Base-by-base conservation (phyloP, 2,329 filamentous ascomycete species). In the Hirsutella thompsonii region DNA sequence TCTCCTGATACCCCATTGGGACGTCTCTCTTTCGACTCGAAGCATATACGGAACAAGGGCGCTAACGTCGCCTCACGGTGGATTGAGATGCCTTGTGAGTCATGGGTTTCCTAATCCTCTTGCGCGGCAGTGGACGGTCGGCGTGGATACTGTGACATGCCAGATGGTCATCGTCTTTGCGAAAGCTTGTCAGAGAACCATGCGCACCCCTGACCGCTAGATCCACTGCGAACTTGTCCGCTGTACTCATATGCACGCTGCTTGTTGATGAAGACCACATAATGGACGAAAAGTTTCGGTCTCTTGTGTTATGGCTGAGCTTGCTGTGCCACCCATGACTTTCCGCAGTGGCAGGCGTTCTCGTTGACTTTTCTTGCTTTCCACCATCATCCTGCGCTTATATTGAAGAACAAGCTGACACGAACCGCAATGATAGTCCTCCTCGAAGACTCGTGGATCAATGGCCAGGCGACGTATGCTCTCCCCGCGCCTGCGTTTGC, bases 21-120 rank as follows among this genome's bases (percentile, higher is more conserved):
- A 8, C 30, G 30, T 33, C 30, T 11, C n/a, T 33, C 8, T 33
- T n/a, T 16, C n/a, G 6, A n/a, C 18, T 18, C 32, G 32, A 34
- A 18, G 14, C 32, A 34, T n/a, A 18, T 5, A 18, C 16, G 32
- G 32, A 34, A 42, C 39, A 46, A 46, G 39, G 53, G 49, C 46
- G 47, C 47, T 42, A 20, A 42, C 42, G 44, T 47, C 49, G 51
- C 47, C 48, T 44, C 43, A 45, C 50, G 45, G 44, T 39, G 52
- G 47, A 49, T 51, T 57, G 52, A 59, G 52, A 62, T 61, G 59
- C 59, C 59, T 47, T 61, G 59, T 62, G 52, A 61, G 59, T 61
- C n/a, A 34, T 34, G 23, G 11, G 44, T 40, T 38, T 41, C 36
- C 39, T 38, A 34, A 38, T 45, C 36, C 39, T 42, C 16, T 8